Conservation (phyloP, 306 rosid species). For the Crataegus laevigata region DNA sequence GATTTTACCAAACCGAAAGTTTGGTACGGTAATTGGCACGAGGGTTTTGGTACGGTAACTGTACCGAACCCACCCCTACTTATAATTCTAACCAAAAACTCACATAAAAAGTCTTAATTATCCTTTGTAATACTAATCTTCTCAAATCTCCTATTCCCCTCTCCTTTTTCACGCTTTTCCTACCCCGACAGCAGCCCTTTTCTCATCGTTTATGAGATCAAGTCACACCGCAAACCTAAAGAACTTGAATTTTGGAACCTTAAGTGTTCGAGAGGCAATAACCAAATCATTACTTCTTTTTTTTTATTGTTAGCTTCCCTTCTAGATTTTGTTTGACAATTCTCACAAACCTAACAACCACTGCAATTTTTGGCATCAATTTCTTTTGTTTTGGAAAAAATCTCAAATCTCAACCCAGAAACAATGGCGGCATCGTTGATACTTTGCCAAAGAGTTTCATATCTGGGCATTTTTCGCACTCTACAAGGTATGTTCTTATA, state of each 20-base stretch:
- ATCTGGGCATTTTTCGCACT: slow-evolving; percentile 25
- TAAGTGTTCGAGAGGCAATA: neutral
- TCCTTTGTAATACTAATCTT: no score
- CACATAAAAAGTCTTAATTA: no score
- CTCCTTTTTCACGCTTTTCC: no score
- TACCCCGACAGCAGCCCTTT: no score
- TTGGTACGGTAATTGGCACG: no score
- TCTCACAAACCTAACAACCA: neutral
- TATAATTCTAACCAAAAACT: no score
- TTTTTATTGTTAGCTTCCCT: neutral
- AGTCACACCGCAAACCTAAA: neutral
- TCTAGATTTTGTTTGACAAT: neutral
- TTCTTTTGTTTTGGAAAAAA: neutral
- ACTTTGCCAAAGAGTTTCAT: slow-evolving; percentile 35
- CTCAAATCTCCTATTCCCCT: no score
- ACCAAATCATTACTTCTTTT: neutral
- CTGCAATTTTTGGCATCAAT: neutral
- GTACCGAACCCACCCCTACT: no score
- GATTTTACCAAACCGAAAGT: no score
- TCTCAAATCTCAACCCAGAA: neutral
- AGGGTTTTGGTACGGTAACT: no score
- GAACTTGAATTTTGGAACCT: neutral
- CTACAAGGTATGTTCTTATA: slow-evolving; percentile 28
- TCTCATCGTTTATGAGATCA: no score
- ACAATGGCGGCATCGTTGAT: slow-evolving; percentile 50